Evolutionary conservation across 768 basidiomycete species (phyloP), one percentile per base, ranked within the genome.

Genomic region (Russula compacta): DNA sequence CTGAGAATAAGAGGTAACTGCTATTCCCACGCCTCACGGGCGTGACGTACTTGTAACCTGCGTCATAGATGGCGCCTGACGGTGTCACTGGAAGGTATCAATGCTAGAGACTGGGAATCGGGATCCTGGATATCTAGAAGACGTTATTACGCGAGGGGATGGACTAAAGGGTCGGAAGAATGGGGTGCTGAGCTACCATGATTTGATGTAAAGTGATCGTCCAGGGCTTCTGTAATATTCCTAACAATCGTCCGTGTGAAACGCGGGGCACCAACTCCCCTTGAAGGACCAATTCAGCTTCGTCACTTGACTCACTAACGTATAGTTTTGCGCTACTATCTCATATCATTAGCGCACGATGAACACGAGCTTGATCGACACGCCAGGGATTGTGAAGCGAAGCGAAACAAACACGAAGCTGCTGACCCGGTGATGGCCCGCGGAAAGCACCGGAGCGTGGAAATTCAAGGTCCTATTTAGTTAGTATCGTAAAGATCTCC

Each of bases 111-210:
- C 12, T 24, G 21, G 24, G 32, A 50, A 32, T 55, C 39, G 53
- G 49, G 53, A 53, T n/a, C 40, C 47, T 54, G 40, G 39, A 39
- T 2, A 21, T 47, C 50, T 21, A 6, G 46, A 54, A 33, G 8
- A 53, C 8, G 39, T 47, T 35, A 58, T 53, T 21, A 43, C 7
- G 38, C 49, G 9, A 46, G 19, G 17, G 17, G 49, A 9, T 21
- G 21, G 49, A 52, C 55, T 36, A 52, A 57, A 61, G 55, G 50
- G 56, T 38, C 21, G 47, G 42, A 53, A 49, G 44, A 53, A 58
- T 21, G 33, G 51, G 61, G 38, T 43, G 1, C 44, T 15, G 39
- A 24, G 33, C 4, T 38, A 39, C 32, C 19, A 40, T 24, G 35
- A 19, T 33, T 52, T 48, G 40, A 49, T 60, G 17, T 12, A 17